A percentile compares a stretch with the other conserved stretches of the same genome.
These are phyloP conservation scores for Leccinum rimulosum DNA, from an alignment of 768 basidiomycete species.

Conservation along the genomic window DNA sequence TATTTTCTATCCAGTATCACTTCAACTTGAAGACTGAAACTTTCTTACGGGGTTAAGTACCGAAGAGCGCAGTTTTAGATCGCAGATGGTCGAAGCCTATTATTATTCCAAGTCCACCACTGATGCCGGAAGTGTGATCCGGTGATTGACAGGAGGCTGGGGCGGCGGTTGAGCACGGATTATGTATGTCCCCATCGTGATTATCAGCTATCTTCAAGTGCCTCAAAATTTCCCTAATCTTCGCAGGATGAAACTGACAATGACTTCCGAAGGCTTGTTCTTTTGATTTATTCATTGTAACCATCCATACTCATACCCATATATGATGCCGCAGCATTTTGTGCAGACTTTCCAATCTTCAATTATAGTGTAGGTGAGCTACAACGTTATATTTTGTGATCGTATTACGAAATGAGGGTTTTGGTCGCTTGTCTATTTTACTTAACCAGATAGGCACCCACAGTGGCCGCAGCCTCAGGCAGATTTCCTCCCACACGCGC, in stretches of 20 bases:
- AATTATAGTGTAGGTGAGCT: background rate
- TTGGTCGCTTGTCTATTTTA: background rate
- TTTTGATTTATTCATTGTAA: background rate
- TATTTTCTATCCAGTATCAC: background rate
- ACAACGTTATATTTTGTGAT: background rate
- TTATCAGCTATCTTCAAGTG: no score
- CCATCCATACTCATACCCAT: background rate
- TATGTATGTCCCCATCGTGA: background rate
- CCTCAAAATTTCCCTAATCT: no score
- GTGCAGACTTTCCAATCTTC: background rate
- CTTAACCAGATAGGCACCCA: background rate
- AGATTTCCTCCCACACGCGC: constrained; percentile 47
- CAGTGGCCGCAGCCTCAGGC: background rate
- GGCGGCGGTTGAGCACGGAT: background rate
- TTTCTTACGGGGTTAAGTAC: no score
- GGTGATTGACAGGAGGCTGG: background rate
- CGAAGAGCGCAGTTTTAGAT: no score
- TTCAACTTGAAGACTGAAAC: background rate
- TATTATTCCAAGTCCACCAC: background rate
- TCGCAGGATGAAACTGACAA: background rate
- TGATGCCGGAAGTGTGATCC: background rate
- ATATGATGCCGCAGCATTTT: background rate
- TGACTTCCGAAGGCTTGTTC: background rate
- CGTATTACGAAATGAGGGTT: background rate
- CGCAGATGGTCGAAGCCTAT: background rate